Conservation (phyloP, 768 basidiomycete species). For the Gyrodon lividus region DNA sequence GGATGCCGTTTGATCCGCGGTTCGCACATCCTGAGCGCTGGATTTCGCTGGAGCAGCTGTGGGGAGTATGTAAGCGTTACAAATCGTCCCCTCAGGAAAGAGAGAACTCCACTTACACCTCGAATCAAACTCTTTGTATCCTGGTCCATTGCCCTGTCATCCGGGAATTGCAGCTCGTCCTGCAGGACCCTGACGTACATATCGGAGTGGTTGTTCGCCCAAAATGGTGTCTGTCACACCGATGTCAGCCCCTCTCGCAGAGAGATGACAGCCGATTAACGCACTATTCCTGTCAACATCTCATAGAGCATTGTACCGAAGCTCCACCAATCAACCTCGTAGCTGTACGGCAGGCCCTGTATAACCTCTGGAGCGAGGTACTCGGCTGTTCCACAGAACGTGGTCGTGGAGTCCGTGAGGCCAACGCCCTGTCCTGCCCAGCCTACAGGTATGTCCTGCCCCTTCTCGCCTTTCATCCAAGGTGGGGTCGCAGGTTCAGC, state of each 20-base stretch:
- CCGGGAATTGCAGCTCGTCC: constrained; percentile 86
- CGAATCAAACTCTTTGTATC: constrained; percentile 95
- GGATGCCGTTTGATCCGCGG: constrained; percentile 92
- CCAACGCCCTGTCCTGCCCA: constrained; percentile 57
- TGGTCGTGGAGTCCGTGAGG: constrained; percentile 66
- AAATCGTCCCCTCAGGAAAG: not conserved
- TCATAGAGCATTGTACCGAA: constrained; percentile 98
- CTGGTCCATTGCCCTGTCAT: constrained; percentile 88
- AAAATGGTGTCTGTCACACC: constrained; percentile 74
- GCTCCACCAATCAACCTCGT: constrained; percentile 98
- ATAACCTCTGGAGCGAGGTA: constrained; percentile 97
- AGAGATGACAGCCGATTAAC: constrained; percentile 7
- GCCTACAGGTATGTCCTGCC: constrained; percentile 49
- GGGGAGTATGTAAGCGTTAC: constrained; percentile 11
- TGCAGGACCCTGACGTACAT: constrained; percentile 94
- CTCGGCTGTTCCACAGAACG: constrained; percentile 96
- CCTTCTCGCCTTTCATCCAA: constrained; percentile 73
- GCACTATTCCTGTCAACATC: constrained; percentile 93
- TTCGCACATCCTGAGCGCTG: constrained; percentile 86
- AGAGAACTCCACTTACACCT: constrained; percentile 59
- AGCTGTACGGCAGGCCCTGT: constrained; percentile 84
- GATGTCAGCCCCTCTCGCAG: constrained; percentile 15
- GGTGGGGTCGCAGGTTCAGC: constrained; percentile 54
- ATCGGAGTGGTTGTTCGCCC: constrained; percentile 89
- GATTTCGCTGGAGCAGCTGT: constrained; percentile 91